phyloP scores from a whole-genome alignment of 2,329 filamentous ascomycete species.

The Cercospora citrullina region DNA sequence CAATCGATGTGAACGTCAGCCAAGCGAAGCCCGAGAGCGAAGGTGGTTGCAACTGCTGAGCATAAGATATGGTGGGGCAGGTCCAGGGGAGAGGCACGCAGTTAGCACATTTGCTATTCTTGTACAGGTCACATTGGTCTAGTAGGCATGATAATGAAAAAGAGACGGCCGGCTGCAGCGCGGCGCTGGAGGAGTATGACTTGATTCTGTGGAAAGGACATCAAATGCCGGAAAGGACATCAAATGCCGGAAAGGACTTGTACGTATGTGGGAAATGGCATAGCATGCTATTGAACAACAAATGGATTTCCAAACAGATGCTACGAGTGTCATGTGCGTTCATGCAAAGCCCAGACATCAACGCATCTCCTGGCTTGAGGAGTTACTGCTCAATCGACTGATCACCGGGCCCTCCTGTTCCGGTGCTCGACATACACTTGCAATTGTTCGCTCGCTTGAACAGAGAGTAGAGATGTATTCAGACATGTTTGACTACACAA shows the following conservation, averaged over 20 bases:
- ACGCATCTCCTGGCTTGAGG: not conserved
- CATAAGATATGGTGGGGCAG: not conserved
- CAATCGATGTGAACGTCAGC: conserved; percentile 42
- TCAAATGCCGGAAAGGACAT: not conserved
- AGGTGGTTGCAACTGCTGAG: conserved; percentile 41
- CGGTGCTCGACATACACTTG: not conserved
- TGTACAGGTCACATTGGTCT: conserved; percentile 11
- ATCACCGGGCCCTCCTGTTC: not conserved
- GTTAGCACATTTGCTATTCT: conserved; percentile 6
- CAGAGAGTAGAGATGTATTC: conserved; percentile 22
- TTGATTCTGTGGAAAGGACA: not conserved
- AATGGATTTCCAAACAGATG: not conserved
- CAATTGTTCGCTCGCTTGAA: not conserved
- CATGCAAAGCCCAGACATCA: not conserved
- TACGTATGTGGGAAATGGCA: not conserved
- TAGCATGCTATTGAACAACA: not conserved
- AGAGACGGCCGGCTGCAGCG: not conserved
- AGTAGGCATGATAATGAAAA: not conserved
- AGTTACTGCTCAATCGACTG: not conserved
- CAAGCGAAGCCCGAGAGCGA: conserved; percentile 39
- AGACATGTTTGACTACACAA: conserved; percentile 19
- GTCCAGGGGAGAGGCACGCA: not conserved
- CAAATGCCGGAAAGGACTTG: not conserved
- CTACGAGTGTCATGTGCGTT: not conserved
- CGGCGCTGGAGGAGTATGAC: conserved; percentile 2